Evolutionary conservation across 2,329 filamentous ascomycete species (phyloP), one percentile per base, ranked within the genome.

Genomic region (Pezicula neosporulosa): DNA sequence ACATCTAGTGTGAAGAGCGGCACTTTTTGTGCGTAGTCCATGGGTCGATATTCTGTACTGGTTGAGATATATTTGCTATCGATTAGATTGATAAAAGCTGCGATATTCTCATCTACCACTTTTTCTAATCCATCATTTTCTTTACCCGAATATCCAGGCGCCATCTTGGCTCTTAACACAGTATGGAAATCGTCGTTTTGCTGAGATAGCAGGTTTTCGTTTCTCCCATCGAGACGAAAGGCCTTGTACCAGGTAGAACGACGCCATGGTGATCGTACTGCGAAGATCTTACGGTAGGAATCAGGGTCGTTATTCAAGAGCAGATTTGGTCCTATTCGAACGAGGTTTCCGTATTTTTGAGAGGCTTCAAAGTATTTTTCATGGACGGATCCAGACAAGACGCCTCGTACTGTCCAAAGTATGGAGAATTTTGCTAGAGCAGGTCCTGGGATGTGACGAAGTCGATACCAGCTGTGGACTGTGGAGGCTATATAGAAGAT

Each of bases 1-100:
- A 77, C 75, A 49, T 82, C 79, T 0, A 82, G 65, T 1, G 77
- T 73, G 51, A 81, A 78, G 68, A 72, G 80, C n/a, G 77, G 74
- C 2, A 74, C 71, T 53, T 78, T 77, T 38, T 69, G 65, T 16
- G 75, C 74, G 39, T 83, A 63, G 55, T 83, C 77, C 53, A 81
- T 66, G 0, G 68, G 68, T 0, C 60, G 57, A 19, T 66, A 66
- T 1, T 67, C 53, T 1, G 56, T 54, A 4, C 67, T 61, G 2
- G 59, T 71, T 6, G 72, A 72, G 10, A 74, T 56, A 48, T 82
- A 82, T 55, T 76, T 77, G 19, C 56, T 59, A 52, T 72, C 70
- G 41, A 81, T 72, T 12, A 82, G 68, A 6, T 70, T 59, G 33
- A 82, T 55, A 1, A 81, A 66, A 39, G 74, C 70, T 50, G 61